Evolutionary conservation across 345 rosid species (phyloP).

Genomic region (Erodium maritimum): DNA sequence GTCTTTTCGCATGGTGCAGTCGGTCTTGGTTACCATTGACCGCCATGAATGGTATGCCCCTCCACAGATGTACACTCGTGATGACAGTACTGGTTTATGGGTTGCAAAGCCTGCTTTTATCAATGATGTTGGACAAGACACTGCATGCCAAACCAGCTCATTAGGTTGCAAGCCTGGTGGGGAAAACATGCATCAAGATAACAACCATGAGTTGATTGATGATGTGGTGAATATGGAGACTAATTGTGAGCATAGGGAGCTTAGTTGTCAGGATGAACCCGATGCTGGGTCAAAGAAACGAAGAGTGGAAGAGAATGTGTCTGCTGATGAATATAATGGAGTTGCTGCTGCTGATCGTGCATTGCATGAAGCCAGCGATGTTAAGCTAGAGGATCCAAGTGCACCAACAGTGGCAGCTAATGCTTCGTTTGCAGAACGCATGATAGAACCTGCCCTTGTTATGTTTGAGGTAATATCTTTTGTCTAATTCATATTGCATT

Average conservation of each 20-base stretch:
- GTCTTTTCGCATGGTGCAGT: conserved; percentile 36
- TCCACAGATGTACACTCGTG: conserved; percentile 80
- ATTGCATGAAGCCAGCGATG: conserved; percentile 31
- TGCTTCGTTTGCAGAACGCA: conserved; percentile 74
- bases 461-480: conserved; percentile 68
- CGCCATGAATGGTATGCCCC: conserved; percentile 96
- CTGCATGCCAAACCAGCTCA: conserved; percentile 14
- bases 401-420: conserved; percentile 35
- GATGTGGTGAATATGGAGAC: conserved; percentile 43
- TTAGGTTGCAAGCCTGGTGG: conserved; percentile 28
- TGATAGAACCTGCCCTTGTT: conserved; percentile 88
- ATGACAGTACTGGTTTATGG: conserved; percentile 88
- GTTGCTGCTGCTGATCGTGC: conserved; percentile 26
- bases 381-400: conserved; percentile 34
- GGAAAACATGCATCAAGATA: conserved; percentile 38
- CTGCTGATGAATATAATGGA: conserved; percentile 21
- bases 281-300: conserved; percentile 50
- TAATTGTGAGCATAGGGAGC: conserved; percentile 31
- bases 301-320: conserved; percentile 40
- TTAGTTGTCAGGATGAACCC: conserved; percentile 32
- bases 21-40: conserved; percentile 71
- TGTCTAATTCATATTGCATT: neutral
- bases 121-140: conserved; percentile 20
- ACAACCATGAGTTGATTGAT: conserved; percentile 36
- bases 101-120: conserved; percentile 48